These are phyloP conservation scores for Leccinellum rugosiceps DNA, from an alignment of 768 basidiomycete genomes.

Conservation along the genomic window DNA sequence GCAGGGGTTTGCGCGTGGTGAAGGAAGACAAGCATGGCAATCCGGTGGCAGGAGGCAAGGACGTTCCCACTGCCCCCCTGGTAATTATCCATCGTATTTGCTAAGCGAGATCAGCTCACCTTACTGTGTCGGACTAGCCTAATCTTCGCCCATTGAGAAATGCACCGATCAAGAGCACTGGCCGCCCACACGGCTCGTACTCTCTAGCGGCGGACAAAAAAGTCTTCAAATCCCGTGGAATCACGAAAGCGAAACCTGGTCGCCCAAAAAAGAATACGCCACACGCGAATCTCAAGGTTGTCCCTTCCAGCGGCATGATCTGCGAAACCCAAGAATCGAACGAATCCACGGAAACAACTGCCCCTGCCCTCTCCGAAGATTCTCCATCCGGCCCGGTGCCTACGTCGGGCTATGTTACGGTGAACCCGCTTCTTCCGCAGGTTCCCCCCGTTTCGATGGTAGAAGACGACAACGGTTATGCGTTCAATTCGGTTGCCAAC, in stretches of 20 bases:
- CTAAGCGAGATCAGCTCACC: constrained; percentile 6
- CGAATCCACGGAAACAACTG: constrained; percentile 4
- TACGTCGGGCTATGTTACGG: constrained; percentile 13
- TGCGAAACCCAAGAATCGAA: constrained; percentile 11
- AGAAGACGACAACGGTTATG: constrained; percentile 3
- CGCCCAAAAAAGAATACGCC: constrained; percentile 25
- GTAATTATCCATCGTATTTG: constrained; percentile 13
- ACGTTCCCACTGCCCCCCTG: constrained; percentile 16
- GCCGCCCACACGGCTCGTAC: constrained; percentile 18
- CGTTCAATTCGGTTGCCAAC: constrained; percentile 19
- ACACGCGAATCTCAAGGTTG: constrained; percentile 4
- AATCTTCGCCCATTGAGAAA: constrained; percentile 32
- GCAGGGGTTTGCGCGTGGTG: constrained; percentile 56
- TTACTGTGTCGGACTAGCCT: constrained; percentile 21
- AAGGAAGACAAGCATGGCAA: constrained; percentile 63
- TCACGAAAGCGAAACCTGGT: constrained; percentile 31
- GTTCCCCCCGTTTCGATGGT: not conserved
- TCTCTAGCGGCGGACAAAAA: constrained; percentile 15
- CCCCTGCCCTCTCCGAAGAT: constrained; percentile 5
- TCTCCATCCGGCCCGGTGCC: constrained; percentile 5
- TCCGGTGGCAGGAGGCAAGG: constrained; percentile 29
- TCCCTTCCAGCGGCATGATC: not conserved
- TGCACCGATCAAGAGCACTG: constrained; percentile 12
- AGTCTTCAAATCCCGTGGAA: constrained; percentile 23
- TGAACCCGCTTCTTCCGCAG: constrained; percentile 28